phyloP scores from a whole-genome alignment of 176 grass and related monocot species.

The Cenchrus purpureus region DNA sequence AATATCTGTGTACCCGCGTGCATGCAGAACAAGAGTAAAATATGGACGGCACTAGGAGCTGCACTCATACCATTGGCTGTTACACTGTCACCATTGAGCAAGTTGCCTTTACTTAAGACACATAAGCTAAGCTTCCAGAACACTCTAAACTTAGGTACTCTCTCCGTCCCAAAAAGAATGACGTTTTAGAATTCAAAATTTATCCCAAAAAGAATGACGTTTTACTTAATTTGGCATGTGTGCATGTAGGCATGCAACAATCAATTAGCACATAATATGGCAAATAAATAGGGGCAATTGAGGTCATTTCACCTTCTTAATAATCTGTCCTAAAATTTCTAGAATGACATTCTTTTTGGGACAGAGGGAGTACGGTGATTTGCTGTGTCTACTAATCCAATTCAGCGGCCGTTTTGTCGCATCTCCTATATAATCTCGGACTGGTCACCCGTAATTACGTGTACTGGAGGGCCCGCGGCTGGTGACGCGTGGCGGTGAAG shows the following conservation, averaged over 20 bases:
- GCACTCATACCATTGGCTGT: constrained; percentile 17
- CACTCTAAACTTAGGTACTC: not conserved
- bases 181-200: too few relatives aligned
- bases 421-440: not conserved
- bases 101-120: not conserved
- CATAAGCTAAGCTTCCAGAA: constrained; percentile 37
- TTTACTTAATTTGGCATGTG: too few relatives aligned
- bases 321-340: too few relatives aligned
- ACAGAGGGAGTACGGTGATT: too few relatives aligned
- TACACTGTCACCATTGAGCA: not conserved
- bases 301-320: too few relatives aligned
- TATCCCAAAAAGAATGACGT: too few relatives aligned
- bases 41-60: not conserved
- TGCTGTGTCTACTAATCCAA: not conserved
- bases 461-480: not conserved
- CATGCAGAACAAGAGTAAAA: not conserved
- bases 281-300: too few relatives aligned
- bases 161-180: too few relatives aligned
- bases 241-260: too few relatives aligned
- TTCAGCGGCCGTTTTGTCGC: not conserved
- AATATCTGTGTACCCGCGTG: not conserved
- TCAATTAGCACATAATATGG: too few relatives aligned
- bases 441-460: not conserved
- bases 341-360: too few relatives aligned
- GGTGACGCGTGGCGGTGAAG: not conserved